These are phyloP conservation scores for Paramecium sexaurelia DNA, from an alignment of 73 alveolate species.

Conservation along the genomic window DNA sequence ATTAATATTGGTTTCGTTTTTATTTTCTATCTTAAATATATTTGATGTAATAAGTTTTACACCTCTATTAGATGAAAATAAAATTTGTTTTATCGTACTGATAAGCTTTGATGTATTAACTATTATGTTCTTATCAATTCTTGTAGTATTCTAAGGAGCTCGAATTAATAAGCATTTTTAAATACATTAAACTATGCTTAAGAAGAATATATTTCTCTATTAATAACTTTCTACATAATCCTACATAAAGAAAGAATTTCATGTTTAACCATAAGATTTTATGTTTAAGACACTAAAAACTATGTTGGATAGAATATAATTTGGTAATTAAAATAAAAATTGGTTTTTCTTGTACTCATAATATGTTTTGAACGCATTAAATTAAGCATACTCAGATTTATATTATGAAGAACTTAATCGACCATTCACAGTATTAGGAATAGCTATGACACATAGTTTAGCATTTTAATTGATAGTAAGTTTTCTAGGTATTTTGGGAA, in stretches of 20 bases:
- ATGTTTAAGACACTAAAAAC: background rate
- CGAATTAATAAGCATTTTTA: background rate
- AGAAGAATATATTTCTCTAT: background rate
- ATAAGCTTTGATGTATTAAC: background rate
- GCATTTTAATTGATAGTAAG: background rate
- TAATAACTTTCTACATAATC: background rate
- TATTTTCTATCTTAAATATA: background rate
- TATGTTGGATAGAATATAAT: background rate
- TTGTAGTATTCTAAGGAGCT: background rate
- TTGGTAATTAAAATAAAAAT: background rate
- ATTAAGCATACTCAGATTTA: background rate
- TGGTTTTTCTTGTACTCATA: background rate
- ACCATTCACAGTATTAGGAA: slow-evolving; percentile 17
- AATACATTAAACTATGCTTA: background rate
- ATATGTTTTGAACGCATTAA: background rate
- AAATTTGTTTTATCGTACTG: background rate
- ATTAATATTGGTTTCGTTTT: background rate
- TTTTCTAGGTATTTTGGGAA: background rate
- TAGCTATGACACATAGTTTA: background rate
- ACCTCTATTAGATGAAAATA: background rate
- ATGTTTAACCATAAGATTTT: background rate
- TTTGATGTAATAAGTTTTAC: background rate
- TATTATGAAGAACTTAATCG: background rate
- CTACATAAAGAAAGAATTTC: background rate
- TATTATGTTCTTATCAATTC: background rate